Evolutionary conservation across 345 rosid species (phyloP), one percentile per base, ranked within the genome.

Genomic region (Mangifera indica): DNA sequence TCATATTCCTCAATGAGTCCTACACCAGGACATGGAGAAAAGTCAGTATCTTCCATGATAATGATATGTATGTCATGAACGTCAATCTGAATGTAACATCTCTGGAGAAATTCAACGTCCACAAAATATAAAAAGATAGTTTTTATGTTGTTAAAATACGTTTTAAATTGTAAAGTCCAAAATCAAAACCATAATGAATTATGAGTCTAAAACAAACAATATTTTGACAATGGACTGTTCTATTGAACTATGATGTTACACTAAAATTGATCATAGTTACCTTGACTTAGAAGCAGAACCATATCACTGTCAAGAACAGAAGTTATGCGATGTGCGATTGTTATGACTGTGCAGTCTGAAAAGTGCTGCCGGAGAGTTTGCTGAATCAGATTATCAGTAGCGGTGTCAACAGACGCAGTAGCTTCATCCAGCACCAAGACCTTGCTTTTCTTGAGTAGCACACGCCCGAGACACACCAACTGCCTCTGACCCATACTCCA

Each of bases 1-100:
- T 88, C 93, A 71, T 79, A 82, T 72, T 92, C 97, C 64, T 87
- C 85, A 8, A 92, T 79, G 51, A 79, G 69, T 21, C 96, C 96
- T 90, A 79, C 67, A 77, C 46, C 40, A 56, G 37, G 2, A 60
- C 22, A 4, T 55, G 13, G 20, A 51, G 24, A 34, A 13, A 29
- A 29, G 12, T 67, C 7, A 45, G 17, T 4, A 67, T 62, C 26
- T 21, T 40, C 9, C 7, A 49, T 49, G 53, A 49, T 49, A 15
- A 12, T 49, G 53, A 10, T 21, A 46, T 63, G 11, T 3, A 60
- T 1, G 9, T 10, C 2, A 25, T 2, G 18, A 49, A 14, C 17
- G 12, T 46, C 58, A 11, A 4, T 58, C 13, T 5, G 2, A 29
- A 46, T 2, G 6, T 4, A 8, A 51, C 25, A 29, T 29, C 32